Conservation (phyloP, 305 asterid species). For the Euphrasia arctica region DNA sequence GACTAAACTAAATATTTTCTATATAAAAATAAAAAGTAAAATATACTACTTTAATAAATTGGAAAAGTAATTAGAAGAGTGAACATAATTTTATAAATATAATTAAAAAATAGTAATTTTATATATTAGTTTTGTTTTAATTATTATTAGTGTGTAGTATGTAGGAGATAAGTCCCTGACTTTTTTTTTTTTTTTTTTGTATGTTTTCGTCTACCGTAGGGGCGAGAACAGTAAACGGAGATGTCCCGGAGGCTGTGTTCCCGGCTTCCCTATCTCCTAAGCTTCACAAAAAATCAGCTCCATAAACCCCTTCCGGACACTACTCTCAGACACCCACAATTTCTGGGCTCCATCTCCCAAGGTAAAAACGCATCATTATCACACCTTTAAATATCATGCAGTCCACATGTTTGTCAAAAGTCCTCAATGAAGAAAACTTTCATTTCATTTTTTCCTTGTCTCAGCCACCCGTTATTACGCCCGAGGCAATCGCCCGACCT, state of each 20-base stretch:
- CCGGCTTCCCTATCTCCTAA: conserved; percentile 39
- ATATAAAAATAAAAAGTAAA: no score
- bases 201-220: no score
- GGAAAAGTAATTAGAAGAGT: no score
- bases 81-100: no score
- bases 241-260: conserved; percentile 48
- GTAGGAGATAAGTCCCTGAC: no score
- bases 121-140: no score
- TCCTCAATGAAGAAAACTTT: conserved; percentile 22
- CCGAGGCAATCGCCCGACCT: conserved; percentile 49
- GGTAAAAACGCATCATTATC: conserved; percentile 25
- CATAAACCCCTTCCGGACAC: conserved; percentile 23
- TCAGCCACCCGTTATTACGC: conserved; percentile 59
- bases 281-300: conserved; percentile 28
- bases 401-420: conserved; percentile 41
- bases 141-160: no score
- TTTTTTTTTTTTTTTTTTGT: no score
- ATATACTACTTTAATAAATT: no score
- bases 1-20: no score
- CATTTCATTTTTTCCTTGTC: neutral
- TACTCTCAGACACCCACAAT: conserved; percentile 12
- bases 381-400: conserved; percentile 16
- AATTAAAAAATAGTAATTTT: no score
- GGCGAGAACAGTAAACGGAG: neutral
- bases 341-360: conserved; percentile 30